Percentiles rank a stretch among this genome's conserved stretches.
Evolutionary conservation across 345 rosid genomes (phyloP).

Genomic region (Murraya paniculata): DNA sequence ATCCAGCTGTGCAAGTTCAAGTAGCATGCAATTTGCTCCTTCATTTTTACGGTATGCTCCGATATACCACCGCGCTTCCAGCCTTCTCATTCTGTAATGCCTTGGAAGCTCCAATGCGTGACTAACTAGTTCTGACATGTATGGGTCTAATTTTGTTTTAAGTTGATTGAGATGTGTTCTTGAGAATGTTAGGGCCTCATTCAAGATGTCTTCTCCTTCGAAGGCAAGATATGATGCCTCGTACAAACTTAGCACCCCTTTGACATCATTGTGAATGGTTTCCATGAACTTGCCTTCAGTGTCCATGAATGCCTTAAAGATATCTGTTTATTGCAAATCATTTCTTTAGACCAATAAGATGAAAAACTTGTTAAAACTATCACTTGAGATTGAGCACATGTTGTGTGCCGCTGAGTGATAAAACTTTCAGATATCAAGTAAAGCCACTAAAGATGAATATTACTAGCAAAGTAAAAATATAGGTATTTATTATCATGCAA

Average conservation of each 20-base stretch:
- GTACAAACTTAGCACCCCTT: conserved; percentile 39
- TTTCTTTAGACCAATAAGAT: too few species aligned
- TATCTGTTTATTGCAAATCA: conserved; percentile 19
- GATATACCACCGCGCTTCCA: conserved; percentile 37
- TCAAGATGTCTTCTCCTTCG: conserved; percentile 37
- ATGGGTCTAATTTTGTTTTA: background rate
- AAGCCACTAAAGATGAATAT: too few species aligned
- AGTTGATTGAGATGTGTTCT: conserved; percentile 14
- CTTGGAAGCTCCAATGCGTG: conserved; percentile 39
- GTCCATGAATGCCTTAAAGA: conserved; percentile 30
- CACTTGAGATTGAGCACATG: background rate
- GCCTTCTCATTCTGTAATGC: conserved; percentile 26
- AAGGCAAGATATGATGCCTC: conserved; percentile 37
- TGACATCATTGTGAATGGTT: background rate
- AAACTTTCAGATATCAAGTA: too few species aligned
- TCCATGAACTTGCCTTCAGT: conserved; percentile 16
- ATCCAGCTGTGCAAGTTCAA: conserved; percentile 41
- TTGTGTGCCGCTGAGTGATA: background rate
- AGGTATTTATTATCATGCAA: background rate
- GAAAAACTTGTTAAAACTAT: too few species aligned
- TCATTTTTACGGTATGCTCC: conserved; percentile 19
- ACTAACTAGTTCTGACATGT: conserved; percentile 15
- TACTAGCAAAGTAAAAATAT: too few species aligned
- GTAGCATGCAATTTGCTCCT: conserved; percentile 7
- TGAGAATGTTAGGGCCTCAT: conserved; percentile 19